phyloP scores from a whole-genome alignment of 257 asterid species.

The Solanum pinnatisectum region DNA sequence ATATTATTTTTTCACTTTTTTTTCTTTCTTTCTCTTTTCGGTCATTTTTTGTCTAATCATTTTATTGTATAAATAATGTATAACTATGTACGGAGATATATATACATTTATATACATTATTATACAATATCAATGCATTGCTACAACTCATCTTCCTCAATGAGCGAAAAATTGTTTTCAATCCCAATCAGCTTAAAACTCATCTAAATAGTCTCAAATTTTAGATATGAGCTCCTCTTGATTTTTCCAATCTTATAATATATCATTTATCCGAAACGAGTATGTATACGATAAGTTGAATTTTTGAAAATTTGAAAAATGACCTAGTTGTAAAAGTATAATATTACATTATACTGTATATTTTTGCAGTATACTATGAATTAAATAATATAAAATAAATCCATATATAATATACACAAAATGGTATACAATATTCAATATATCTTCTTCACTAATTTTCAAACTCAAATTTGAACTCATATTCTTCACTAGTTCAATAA shows the following conservation, averaged over 20 bases:
- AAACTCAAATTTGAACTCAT: neutral
- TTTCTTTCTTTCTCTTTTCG: neutral
- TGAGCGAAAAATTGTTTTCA: too few relatives aligned
- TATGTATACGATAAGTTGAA: too few relatives aligned
- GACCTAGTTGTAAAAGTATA: neutral
- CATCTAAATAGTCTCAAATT: too few relatives aligned
- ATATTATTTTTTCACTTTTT: neutral
- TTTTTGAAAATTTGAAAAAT: too few relatives aligned
- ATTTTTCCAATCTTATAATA: too few relatives aligned
- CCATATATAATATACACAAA: neutral
- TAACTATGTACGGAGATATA: too few relatives aligned
- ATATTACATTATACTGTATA: too few relatives aligned
- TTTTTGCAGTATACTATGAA: neutral
- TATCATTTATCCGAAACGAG: too few relatives aligned
- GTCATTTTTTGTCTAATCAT: neutral
- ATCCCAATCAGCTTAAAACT: too few relatives aligned
- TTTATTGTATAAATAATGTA: neutral
- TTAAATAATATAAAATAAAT: neutral
- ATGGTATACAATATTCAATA: neutral
- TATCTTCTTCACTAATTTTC: neutral
- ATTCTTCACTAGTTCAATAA: neutral
- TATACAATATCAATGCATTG: too few relatives aligned
- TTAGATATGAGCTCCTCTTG: too few relatives aligned
- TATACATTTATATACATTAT: too few relatives aligned
- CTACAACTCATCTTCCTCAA: neutral